Evolutionary conservation across 2,329 filamentous ascomycete genomes (phyloP).

Genomic region (Ophiostoma sp.): DNA sequence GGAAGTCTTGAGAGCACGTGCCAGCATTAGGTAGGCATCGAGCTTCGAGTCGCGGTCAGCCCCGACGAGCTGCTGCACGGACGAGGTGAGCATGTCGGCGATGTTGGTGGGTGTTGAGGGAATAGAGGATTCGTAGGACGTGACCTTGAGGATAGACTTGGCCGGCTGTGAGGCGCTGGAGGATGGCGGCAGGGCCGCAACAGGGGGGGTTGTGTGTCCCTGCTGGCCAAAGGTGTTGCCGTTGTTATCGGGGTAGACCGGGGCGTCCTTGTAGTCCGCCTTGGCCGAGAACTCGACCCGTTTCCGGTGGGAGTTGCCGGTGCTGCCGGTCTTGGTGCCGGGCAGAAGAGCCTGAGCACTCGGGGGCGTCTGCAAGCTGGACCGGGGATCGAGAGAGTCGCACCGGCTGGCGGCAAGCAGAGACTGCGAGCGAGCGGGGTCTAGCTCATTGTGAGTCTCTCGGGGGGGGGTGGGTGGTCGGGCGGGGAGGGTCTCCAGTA

Average conservation of each 20-base stretch:
- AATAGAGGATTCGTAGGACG: constrained; percentile 32
- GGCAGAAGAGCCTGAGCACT: constrained; percentile 41
- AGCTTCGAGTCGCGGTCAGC: constrained; percentile 65
- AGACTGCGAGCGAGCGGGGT: constrained; percentile 35
- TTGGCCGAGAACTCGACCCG: constrained; percentile 53
- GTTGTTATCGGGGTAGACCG: constrained; percentile 34
- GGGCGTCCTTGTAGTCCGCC: constrained; percentile 53
- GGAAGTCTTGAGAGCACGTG: constrained; percentile 70
- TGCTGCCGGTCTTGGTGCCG: constrained; percentile 27
- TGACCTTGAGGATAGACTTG: constrained; percentile 74
- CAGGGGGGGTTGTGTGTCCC: constrained; percentile 28
- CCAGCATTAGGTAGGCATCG: constrained; percentile 81
- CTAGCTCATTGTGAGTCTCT: constrained; percentile 42
- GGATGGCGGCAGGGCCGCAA: constrained; percentile 34
- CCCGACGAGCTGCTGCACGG: constrained; percentile 73
- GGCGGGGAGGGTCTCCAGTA: constrained; percentile 49
- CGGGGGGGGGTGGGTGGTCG: constrained; percentile 65
- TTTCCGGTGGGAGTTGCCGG: constrained; percentile 46
- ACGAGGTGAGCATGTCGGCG: constrained; percentile 76
- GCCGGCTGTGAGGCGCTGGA: constrained; percentile 41
- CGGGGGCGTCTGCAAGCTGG: constrained; percentile 49
- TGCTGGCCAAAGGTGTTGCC: not conserved
- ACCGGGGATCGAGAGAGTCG: constrained; percentile 37
- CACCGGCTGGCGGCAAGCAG: constrained; percentile 29
- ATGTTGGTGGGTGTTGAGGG: constrained; percentile 52